Percentiles rank a stretch among this genome's conserved stretches.
Conservation (phyloP, 2,329 filamentous ascomycete species). For the Beauveria brongniartii region DNA sequence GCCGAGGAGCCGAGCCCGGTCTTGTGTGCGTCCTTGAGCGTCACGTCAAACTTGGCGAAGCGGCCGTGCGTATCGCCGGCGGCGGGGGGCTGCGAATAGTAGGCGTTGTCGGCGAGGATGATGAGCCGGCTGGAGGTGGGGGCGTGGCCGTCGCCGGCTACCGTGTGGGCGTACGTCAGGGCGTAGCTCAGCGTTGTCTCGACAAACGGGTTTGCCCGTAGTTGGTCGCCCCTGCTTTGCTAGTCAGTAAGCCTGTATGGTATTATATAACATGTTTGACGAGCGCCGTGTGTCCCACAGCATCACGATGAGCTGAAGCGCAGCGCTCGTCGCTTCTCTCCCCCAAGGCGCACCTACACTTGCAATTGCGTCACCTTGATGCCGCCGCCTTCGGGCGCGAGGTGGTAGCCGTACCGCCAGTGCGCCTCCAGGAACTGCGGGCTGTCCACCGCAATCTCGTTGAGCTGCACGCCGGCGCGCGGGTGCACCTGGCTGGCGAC, state of each 20-base stretch:
- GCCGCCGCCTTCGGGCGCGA: constrained; percentile 64
- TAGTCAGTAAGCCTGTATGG: neutral
- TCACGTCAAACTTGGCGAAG: constrained; percentile 72
- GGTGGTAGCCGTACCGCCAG: constrained; percentile 79
- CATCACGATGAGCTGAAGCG: constrained; percentile 3
- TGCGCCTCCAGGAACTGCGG: constrained; percentile 83
- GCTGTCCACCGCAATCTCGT: constrained; percentile 76
- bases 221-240: constrained; percentile 33
- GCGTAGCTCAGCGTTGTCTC: constrained; percentile 85
- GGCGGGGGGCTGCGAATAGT: constrained; percentile 64
- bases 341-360: constrained; percentile 48
- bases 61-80: constrained; percentile 28
- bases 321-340: neutral
- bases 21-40: constrained; percentile 76
- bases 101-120: constrained; percentile 91
- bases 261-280: neutral
- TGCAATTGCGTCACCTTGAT: constrained; percentile 73
- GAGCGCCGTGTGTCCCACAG: neutral
- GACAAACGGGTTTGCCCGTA: constrained; percentile 70
- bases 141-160: constrained; percentile 32
- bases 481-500: constrained; percentile 49
- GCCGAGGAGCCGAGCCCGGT: constrained; percentile 93
- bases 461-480: constrained; percentile 54
- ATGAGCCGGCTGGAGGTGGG: constrained; percentile 67
- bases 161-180: constrained; percentile 65